Percentiles rank a stretch among this genome's conserved stretches.
Evolutionary conservation across 148 eudicot genomes (phyloP).

Genomic region (Pouteria glomerata): DNA sequence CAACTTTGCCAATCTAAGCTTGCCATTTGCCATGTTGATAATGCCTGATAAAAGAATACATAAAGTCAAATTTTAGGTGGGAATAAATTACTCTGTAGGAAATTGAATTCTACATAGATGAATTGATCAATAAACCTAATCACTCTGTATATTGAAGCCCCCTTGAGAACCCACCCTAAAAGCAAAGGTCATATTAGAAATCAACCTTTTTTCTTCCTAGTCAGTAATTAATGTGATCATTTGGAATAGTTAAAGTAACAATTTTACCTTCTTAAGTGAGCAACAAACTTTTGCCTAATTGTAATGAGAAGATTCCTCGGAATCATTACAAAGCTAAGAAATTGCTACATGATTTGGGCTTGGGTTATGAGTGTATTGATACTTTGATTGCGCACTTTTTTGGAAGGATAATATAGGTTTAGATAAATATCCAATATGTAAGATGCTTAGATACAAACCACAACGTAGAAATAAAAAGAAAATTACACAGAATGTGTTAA

Average conservation of each 20-base stretch:
- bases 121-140: constrained; percentile 52
- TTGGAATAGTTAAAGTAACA: not conserved
- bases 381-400: too few relatives aligned
- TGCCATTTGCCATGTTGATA: constrained; percentile 99
- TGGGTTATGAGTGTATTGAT: too few relatives aligned
- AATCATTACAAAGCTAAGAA: too few relatives aligned
- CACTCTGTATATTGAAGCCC: constrained; percentile 91
- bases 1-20: constrained; percentile 89
- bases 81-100: not conserved
- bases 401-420: too few relatives aligned
- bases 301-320: too few relatives aligned
- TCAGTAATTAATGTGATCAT: not conserved
- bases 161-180: constrained; percentile 84
- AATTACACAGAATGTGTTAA: too few relatives aligned
- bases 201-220: too few relatives aligned
- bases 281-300: constrained; percentile 93
- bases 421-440: too few relatives aligned
- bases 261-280: constrained; percentile 76
- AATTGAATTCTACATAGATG: not conserved
- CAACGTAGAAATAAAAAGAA: too few relatives aligned
- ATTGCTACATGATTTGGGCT: too few relatives aligned
- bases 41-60: constrained; percentile 44
- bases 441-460: too few relatives aligned
- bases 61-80: not conserved
- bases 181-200: not conserved